Evolutionary conservation across 192 early-diverging fungal genomes (phyloP).

Genomic region (Glomus cerebriforme): DNA sequence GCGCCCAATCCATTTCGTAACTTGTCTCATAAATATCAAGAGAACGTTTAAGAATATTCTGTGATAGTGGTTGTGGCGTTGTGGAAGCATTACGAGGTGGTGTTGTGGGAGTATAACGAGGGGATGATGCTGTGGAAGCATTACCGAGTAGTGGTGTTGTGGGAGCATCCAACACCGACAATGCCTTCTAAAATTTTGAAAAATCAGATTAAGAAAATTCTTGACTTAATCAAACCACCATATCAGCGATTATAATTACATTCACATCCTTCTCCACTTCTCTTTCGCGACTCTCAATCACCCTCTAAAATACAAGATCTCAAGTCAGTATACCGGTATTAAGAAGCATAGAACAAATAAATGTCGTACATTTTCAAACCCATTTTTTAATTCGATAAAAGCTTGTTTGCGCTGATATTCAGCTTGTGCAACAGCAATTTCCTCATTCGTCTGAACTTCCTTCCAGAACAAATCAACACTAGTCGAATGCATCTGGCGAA

Average conservation of each 20-base stretch:
- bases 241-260: slow-evolving; percentile 15
- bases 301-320: slow-evolving; percentile 7
- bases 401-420: too few relatives aligned
- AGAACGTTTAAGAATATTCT: slow-evolving; percentile 22
- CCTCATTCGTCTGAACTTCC: too few relatives aligned
- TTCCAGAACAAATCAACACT: too few relatives aligned
- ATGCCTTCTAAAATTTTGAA: slow-evolving; percentile 15
- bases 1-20: slow-evolving; percentile 30
- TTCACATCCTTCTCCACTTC: slow-evolving; percentile 3
- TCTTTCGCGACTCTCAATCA: slow-evolving; percentile 4
- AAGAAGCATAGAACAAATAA: too few relatives aligned
- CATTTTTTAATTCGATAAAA: too few relatives aligned
- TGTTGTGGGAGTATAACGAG: background rate
- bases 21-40: background rate
- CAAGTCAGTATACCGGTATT: slow-evolving; percentile 5
- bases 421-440: too few relatives aligned
- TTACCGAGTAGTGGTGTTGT: background rate
- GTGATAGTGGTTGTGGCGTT: background rate
- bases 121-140: background rate
- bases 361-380: too few relatives aligned
- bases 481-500: too few relatives aligned
- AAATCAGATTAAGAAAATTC: slow-evolving; percentile 1
- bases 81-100: background rate
- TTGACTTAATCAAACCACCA: slow-evolving; percentile 19
- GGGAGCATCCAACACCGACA: background rate